Percentiles rank a stretch among this genome's conserved stretches.
Evolutionary conservation across 2,329 filamentous ascomycete species (phyloP).

Genomic region (Fusarium napiforme): DNA sequence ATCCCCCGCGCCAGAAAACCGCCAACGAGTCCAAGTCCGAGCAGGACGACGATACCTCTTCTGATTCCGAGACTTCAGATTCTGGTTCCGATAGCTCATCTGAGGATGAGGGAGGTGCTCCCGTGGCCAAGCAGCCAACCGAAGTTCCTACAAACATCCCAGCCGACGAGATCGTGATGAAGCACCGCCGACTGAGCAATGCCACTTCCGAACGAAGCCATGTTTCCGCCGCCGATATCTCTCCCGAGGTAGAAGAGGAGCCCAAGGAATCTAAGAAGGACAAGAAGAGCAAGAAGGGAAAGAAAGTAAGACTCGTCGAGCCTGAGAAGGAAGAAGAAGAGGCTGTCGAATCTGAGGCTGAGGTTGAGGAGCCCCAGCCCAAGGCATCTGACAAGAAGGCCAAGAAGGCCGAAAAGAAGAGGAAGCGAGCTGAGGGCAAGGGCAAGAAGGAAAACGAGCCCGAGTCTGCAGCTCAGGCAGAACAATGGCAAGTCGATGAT

Average conservation of each 20-base stretch:
- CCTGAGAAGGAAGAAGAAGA: conserved; percentile 39
- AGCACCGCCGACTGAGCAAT: conserved; percentile 49
- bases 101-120: conserved; percentile 39
- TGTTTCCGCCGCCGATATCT: conserved; percentile 24
- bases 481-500: conserved; percentile 64
- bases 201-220: conserved; percentile 41
- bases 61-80: conserved; percentile 38
- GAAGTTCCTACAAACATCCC: conserved; percentile 40
- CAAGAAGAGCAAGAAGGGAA: conserved; percentile 47
- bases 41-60: conserved; percentile 35
- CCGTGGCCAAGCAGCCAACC: conserved; percentile 32
- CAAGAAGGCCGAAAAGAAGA: conserved; percentile 52
- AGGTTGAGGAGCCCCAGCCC: conserved; percentile 21
- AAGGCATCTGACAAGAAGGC: conserved; percentile 46
- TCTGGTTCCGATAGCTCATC: conserved; percentile 33
- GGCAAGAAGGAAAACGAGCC: conserved; percentile 31
- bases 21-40: conserved; percentile 28
- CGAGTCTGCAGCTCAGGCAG: conserved; percentile 41
- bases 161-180: conserved; percentile 47
- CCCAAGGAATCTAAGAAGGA: conserved; percentile 39
- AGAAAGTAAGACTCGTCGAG: conserved; percentile 28
- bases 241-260: conserved; percentile 36
- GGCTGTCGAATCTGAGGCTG: conserved; percentile 12
- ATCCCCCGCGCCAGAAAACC: conserved; percentile 12
- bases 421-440: conserved; percentile 47